Conservation (phyloP, 116 monocot genomes). For the Dioscorea cayenensis region DNA sequence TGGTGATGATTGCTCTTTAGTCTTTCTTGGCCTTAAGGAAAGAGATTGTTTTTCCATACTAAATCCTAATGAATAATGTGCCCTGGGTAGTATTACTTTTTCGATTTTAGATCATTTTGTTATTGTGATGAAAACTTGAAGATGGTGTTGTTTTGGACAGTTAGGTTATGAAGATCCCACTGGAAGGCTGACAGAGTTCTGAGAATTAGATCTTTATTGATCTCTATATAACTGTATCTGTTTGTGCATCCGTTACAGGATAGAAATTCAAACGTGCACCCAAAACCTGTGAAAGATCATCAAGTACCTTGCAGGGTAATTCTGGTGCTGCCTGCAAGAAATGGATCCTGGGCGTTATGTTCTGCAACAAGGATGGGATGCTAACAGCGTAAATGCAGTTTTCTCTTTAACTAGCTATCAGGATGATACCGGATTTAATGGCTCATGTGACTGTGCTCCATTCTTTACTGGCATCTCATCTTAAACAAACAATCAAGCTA, state of each 20-base stretch:
- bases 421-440: constrained; percentile 82
- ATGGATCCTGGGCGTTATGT: constrained; percentile 96
- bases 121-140: constrained; percentile 18
- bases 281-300: constrained; percentile 39
- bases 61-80: too few relatives aligned
- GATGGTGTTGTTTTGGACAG: constrained; percentile 16
- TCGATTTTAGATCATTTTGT: too few relatives aligned
- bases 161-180: constrained; percentile 33
- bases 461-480: constrained; percentile 62
- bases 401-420: constrained; percentile 76
- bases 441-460: constrained; percentile 66
- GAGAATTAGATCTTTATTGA: constrained; percentile 29
- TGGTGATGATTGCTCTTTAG: too few relatives aligned
- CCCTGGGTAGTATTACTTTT: too few relatives aligned
- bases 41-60: too few relatives aligned
- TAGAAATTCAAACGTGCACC: constrained; percentile 47
- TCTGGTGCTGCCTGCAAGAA: constrained; percentile 33
- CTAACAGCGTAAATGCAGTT: constrained; percentile 99
- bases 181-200: constrained; percentile 33
- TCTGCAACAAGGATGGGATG: constrained; percentile 94
- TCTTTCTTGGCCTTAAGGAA: too few relatives aligned
- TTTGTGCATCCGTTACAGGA: constrained; percentile 87
- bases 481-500: constrained; percentile 59
- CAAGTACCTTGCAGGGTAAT: constrained; percentile 43
- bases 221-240: constrained; percentile 33